Conservation (phyloP, 495 filamentous ascomycete species). For the Saxophila tyrrhenica region DNA sequence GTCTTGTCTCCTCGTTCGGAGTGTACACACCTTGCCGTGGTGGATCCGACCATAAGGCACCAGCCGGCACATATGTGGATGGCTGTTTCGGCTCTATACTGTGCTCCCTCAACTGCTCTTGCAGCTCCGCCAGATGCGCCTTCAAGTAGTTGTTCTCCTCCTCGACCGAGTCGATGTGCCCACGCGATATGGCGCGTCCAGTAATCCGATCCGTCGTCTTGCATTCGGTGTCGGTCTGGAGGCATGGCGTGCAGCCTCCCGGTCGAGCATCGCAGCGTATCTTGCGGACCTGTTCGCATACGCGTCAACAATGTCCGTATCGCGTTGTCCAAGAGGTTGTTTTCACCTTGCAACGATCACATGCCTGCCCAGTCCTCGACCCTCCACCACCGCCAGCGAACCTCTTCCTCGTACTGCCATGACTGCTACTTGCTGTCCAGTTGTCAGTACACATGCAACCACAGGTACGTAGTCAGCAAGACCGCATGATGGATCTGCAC, state of each 20-base stretch:
- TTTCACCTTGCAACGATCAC: constrained; percentile 88
- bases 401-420: background rate
- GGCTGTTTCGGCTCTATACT: constrained; percentile 22
- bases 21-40: background rate
- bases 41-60: background rate
- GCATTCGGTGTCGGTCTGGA: constrained; percentile 58
- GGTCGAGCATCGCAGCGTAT: constrained; percentile 68
- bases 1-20: too few relatives aligned
- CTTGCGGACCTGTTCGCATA: constrained; percentile 56
- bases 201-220: constrained; percentile 78
- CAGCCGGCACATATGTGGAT: background rate
- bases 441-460: too few relatives aligned
- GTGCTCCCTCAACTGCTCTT: constrained; percentile 27
- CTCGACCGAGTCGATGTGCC: constrained; percentile 48
- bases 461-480: too few relatives aligned
- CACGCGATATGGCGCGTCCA: constrained; percentile 66
- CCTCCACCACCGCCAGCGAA: background rate
- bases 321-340: too few relatives aligned
- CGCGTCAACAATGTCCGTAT: too few relatives aligned
- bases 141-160: constrained; percentile 34
- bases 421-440: background rate
- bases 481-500: too few relatives aligned
- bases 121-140: constrained; percentile 24
- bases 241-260: constrained; percentile 65
- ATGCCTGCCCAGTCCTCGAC: constrained; percentile 61